Base-by-base conservation (phyloP, 1,139 yeast species). In the Kluyveromyces sp. region DNA sequence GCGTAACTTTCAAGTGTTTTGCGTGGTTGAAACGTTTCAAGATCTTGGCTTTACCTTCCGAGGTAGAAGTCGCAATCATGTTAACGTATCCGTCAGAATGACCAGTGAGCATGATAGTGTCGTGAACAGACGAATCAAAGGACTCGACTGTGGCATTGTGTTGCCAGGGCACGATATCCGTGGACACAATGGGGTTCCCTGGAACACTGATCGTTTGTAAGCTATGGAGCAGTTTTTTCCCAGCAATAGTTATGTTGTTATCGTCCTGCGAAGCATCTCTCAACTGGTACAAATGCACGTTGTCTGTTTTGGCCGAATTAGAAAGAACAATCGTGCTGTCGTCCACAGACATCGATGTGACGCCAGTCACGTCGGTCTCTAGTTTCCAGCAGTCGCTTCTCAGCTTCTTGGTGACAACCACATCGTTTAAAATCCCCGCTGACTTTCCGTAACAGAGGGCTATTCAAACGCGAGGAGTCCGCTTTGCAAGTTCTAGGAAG, bases 371-470 rank as follows among this genome's bases (percentile, higher is more conserved):
- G 40, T 33, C 35, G 38, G 39, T 7, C 53, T 38, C 10, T 5
- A 41, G 33, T 8, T 48, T 48, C 62, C 60, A 61, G 44, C 55
- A 60, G 37, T 56, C 57, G 2, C 63, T 59, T 38, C 46, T 47
- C 26, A 61, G 50, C 45, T 57, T 60, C 41, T 53, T 52, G 0
- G 62, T 56, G 3, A 56, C 51, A 37, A 54, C 58, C 39, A 43
- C 56, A 45, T 61, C 65, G 42, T 60, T 59, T 42, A 50, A 56
- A 56, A 34, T 59, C 61, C 25, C 59, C 61, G 1, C 63, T 58
- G 3, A 52, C 59, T 41, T 57, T 57, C 36, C 63, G 49, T 34
- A 61, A 45, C 28, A 48, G 42, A n/a, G 57, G 54, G 3, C 56
- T 53, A 27, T 50, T 51, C 37, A 53, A 42, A 28, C 49, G 48